Percentiles rank a stretch among this genome's conserved stretches.
Evolutionary conservation across 2,329 filamentous ascomycete genomes (phyloP).

Genomic region (Colletotrichum spaethianum): DNA sequence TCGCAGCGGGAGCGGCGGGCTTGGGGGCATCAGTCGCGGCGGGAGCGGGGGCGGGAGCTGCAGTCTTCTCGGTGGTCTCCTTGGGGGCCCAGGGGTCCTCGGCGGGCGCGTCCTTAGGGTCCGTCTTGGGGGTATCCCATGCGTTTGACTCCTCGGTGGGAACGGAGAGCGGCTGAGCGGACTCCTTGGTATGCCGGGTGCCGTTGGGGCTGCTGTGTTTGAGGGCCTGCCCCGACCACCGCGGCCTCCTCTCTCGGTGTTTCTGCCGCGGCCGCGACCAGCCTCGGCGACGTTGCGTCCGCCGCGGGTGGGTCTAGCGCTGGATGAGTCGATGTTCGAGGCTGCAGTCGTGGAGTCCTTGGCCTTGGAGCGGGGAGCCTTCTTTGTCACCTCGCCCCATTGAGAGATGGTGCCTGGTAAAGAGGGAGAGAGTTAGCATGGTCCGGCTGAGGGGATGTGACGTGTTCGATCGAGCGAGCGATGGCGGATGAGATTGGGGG

Average conservation of each 20-base stretch:
- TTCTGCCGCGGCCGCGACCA: slow-evolving; percentile 72
- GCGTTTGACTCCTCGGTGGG: slow-evolving; percentile 79
- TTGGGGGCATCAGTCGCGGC: slow-evolving; percentile 55
- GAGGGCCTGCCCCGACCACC: slow-evolving; percentile 75
- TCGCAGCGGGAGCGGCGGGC: slow-evolving; percentile 58
- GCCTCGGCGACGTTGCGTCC: slow-evolving; percentile 74
- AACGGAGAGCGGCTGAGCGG: slow-evolving; percentile 70
- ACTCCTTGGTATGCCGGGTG: slow-evolving; percentile 65
- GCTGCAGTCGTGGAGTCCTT: slow-evolving; percentile 72
- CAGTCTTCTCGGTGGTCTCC: slow-evolving; percentile 55
- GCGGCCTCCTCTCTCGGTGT: slow-evolving; percentile 73
- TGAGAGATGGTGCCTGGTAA: slow-evolving; percentile 80
- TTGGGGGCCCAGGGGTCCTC: slow-evolving; percentile 59
- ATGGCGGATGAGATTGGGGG: not conserved
- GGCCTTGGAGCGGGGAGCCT: slow-evolving; percentile 81
- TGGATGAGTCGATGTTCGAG: slow-evolving; percentile 62
- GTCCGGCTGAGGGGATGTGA: not conserved
- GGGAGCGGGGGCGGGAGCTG: slow-evolving; percentile 51
- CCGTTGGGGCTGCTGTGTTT: slow-evolving; percentile 72
- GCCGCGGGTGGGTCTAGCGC: slow-evolving; percentile 69
- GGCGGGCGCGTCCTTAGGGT: slow-evolving; percentile 49
- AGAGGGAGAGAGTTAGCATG: slow-evolving; percentile 47
- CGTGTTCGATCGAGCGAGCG: not conserved
- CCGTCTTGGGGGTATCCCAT: slow-evolving; percentile 64
- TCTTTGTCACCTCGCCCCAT: slow-evolving; percentile 88